A percentile compares a stretch with the other conserved stretches of the same genome.
Evolutionary conservation across 129 eudicot species (phyloP).

Genomic region (Sambucus nigra): DNA sequence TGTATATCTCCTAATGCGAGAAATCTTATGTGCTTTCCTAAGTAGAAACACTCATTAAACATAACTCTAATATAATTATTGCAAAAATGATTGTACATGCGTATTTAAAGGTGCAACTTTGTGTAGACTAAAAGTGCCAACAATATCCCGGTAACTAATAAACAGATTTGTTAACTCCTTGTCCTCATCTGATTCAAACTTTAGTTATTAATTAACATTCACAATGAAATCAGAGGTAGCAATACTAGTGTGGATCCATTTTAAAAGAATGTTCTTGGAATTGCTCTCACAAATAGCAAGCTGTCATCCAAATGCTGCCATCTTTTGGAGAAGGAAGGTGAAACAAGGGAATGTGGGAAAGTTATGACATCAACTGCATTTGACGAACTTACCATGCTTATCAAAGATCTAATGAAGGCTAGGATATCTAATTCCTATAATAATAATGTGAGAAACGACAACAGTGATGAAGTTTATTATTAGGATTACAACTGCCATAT

Average conservation of each 20-base stretch:
- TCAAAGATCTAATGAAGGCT: constrained; percentile 73
- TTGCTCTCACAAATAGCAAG: constrained; percentile 79
- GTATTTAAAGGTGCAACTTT: constrained; percentile 86
- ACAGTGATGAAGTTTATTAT: not conserved
- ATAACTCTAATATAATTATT: not conserved
- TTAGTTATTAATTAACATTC: constrained; percentile 9
- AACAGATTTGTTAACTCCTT: constrained; percentile 86
- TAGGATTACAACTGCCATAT: not conserved
- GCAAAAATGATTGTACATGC: too few relatives aligned
- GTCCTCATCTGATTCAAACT: constrained; percentile 67
- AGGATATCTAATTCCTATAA: constrained; percentile 92
- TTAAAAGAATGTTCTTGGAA: constrained; percentile 58
- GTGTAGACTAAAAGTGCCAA: constrained; percentile 80
- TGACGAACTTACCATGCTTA: constrained; percentile 63
- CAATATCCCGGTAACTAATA: constrained; percentile 93
- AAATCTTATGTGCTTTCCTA: too few relatives aligned
- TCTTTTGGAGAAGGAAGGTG: constrained; percentile 65
- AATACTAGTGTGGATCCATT: not conserved
- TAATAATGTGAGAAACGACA: not conserved
- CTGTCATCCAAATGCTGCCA: constrained; percentile 98
- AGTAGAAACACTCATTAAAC: not conserved
- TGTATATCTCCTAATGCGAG: too few relatives aligned
- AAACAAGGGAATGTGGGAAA: constrained; percentile 75
- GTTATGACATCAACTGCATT: constrained; percentile 82
- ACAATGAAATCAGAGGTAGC: not conserved